phyloP scores from a whole-genome alignment of 352 stramenopile genomes.

The Phytophthora pseudosyringae region DNA sequence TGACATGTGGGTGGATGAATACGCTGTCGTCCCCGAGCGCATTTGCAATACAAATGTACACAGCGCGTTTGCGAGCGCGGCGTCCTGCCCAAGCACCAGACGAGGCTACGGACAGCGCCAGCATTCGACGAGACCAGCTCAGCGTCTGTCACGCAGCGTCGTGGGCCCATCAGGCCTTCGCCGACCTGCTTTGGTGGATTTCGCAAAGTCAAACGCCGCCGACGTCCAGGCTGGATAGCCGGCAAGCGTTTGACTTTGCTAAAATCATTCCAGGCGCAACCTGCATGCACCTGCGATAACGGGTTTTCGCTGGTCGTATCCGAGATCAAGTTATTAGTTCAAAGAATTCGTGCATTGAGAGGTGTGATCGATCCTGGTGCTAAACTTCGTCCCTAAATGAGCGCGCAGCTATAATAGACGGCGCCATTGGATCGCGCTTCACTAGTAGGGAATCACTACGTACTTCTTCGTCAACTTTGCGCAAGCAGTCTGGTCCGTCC shows the following conservation, averaged over 20 bases:
- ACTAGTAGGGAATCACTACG: too few species aligned
- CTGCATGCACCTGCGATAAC: conserved; percentile 1
- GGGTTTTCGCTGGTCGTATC: conserved; percentile 19
- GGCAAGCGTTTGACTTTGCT: too few species aligned
- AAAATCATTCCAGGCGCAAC: background rate
- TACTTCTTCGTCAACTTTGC: too few species aligned
- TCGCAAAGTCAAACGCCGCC: background rate
- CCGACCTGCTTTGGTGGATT: conserved; percentile 5
- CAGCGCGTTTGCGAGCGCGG: background rate
- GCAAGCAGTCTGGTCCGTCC: background rate
- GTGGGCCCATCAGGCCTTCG: background rate
- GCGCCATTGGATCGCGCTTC: too few species aligned
- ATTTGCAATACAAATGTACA: background rate
- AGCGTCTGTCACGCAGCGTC: background rate
- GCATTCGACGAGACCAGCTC: conserved; percentile 7
- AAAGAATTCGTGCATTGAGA: conserved; percentile 20
- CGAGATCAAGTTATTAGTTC: conserved; percentile 8
- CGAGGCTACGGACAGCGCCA: conserved; percentile 1
- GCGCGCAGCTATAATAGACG: background rate
- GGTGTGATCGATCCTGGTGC: background rate
- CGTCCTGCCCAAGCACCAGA: conserved; percentile 3
- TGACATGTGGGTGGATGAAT: too few species aligned
- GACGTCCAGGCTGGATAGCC: background rate
- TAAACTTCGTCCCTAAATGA: background rate
- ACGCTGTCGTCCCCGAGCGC: background rate